phyloP scores from a whole-genome alignment of 2,329 filamentous ascomycete species.

The Huntiella savannae region DNA sequence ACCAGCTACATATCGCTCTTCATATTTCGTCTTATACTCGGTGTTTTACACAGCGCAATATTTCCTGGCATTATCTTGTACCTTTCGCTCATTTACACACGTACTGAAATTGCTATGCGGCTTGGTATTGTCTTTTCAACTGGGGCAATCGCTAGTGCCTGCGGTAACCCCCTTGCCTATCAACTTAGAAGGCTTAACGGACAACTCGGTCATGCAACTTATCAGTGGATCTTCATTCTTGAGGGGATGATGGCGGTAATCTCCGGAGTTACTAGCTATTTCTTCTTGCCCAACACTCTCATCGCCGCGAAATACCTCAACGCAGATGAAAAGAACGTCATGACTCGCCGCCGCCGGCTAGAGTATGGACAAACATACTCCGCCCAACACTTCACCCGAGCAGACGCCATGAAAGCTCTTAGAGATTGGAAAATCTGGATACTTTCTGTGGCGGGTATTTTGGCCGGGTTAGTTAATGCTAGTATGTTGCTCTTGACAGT shows the following conservation, averaged over 20 bases:
- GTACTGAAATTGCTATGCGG: neutral
- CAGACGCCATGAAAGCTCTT: neutral
- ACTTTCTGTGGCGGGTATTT: neutral
- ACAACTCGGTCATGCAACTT: neutral
- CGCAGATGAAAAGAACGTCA: neutral
- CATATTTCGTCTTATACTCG: no score
- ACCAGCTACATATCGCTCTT: no score
- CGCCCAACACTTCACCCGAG: neutral
- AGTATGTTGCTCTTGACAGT: neutral
- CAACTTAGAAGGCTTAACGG: neutral
- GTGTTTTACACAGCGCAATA: neutral
- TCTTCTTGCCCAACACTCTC: neutral
- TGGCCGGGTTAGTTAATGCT: neutral
- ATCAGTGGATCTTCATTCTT: slow-evolving; percentile 1
- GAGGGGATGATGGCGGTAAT: neutral
- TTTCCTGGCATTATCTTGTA: neutral
- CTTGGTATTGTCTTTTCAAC: neutral
- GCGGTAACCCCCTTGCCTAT: neutral
- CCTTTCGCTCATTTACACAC: slow-evolving; percentile 1
- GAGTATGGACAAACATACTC: slow-evolving; percentile 1
- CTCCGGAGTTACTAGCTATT: neutral
- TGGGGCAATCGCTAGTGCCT: neutral
- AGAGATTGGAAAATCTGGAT: slow-evolving; percentile 3
- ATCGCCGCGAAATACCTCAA: neutral
- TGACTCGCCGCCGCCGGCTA: neutral